Base-by-base conservation (phyloP, 169 alveolate species). In the Plasmodium chabaudi region DNA sequence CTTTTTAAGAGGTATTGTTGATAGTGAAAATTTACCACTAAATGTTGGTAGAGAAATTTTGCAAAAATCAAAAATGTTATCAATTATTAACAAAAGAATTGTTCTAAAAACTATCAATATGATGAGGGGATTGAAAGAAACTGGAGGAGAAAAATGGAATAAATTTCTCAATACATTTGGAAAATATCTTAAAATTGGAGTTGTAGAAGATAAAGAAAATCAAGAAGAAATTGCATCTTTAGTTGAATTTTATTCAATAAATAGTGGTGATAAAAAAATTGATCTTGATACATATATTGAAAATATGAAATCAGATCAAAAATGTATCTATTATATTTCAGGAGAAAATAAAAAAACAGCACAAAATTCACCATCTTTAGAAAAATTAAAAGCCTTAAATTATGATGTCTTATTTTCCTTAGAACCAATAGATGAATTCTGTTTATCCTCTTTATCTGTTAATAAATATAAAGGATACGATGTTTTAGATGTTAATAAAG, bases 391-490 rank as follows among this genome's bases (percentile, higher is more conserved):
- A 69, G 96, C 95, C 82, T 91, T 95, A 57, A 98, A 98, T 46
- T 97, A 96, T 88, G 99, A 98, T 93, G 99, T 98, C 1, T 56
- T 98, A 46, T 93, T 96, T 49, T 94, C 98, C 12, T 96, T 97
- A 53, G 99, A 98, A 73, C 99, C 99, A 9, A 95, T 98, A 67
- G 99, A 98, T 89, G 99, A 98, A 94, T 98, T 97, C 94, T 95
- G 98, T 75, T 93, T 97, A 88, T 96, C 98, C 75, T 96, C 98
- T 68, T 71, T 95, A 55, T 72, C 93, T 23, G 95, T 98, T 47
- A 84, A 95, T 47, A 98, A 98, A 92, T 98, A 94, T 77, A 97
- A 97, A 91, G 97, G 97, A 71, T 94, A 95, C 79, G 95, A 96
- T 92, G 96, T 97, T 61, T 93, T 95, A 82, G 98, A 97, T 75